Percentiles rank a stretch among this genome's conserved stretches.
Conservation (phyloP, 179 eudicot genomes). For the Silene noctiflora region DNA sequence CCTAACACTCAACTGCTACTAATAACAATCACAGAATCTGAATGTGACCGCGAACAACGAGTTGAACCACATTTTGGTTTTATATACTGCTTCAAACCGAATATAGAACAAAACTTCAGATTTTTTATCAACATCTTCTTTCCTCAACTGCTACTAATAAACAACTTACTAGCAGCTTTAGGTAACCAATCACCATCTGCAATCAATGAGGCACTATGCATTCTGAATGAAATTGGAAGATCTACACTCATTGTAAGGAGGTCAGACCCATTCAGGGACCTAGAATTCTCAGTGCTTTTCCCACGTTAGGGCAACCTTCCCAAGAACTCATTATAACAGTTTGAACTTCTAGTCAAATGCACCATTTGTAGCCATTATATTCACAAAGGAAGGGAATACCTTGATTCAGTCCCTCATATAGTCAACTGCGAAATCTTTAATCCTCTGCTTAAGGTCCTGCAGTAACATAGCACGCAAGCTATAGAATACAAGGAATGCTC, state of each 20-base stretch:
- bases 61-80: too few relatives aligned
- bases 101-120: too few relatives aligned
- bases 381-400: conserved; percentile 1
- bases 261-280: background rate
- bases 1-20: too few relatives aligned
- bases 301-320: background rate
- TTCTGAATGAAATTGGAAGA: background rate
- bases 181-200: background rate
- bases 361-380: background rate
- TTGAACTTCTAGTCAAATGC: background rate
- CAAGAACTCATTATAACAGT: background rate
- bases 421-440: conserved; percentile 32
- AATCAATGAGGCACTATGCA: background rate
- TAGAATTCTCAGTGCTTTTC: background rate
- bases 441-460: conserved; percentile 47
- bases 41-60: too few relatives aligned
- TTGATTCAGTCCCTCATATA: conserved; percentile 22
- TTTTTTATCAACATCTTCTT: too few relatives aligned
- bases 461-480: conserved; percentile 11
- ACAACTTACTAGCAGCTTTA: background rate
- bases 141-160: background rate
- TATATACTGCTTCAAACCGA: too few relatives aligned
- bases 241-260: background rate
- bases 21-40: too few relatives aligned
- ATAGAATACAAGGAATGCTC: background rate